Conservation (phyloP, 805 yeast genomes). For the Saccharomycopsis amapae region DNA sequence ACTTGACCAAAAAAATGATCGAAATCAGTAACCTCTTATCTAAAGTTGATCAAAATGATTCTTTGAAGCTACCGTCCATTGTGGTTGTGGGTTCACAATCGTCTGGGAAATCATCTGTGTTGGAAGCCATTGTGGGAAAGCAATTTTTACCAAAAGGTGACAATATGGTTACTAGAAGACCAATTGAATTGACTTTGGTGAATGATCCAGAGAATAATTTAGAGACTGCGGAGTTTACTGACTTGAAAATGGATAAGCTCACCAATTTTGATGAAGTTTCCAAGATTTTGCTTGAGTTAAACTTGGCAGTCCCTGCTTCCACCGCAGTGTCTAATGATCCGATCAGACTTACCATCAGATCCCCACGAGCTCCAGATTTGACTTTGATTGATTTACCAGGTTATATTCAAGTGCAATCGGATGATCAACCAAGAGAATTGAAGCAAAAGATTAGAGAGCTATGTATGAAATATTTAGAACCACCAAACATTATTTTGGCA, state of each 20-base stretch:
- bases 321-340: constrained; percentile 93
- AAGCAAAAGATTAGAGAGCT: constrained; percentile 71
- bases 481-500: constrained; percentile 91
- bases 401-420: constrained; percentile 92
- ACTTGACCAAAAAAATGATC: constrained; percentile 91
- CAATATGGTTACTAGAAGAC: constrained; percentile 97
- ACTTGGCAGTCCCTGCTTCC: constrained; percentile 81
- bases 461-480: constrained; percentile 79
- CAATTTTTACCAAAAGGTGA: constrained; percentile 95
- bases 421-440: constrained; percentile 85
- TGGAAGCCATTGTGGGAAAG: constrained; percentile 96
- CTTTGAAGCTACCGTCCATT: constrained; percentile 82
- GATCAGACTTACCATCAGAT: constrained; percentile 82
- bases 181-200: constrained; percentile 88
- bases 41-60: constrained; percentile 67
- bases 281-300: constrained; percentile 75
- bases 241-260: constrained; percentile 69
- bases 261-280: constrained; percentile 89
- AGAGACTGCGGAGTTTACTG: constrained; percentile 91
- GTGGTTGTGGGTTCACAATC: constrained; percentile 97
- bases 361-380: constrained; percentile 86
- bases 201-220: constrained; percentile 67
- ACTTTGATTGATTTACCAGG: constrained; percentile 96
- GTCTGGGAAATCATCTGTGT: constrained; percentile 93
- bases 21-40: constrained; percentile 80